Evolutionary conservation across 2,329 filamentous ascomycete genomes (phyloP), one percentile per base, ranked within the genome.

Genomic region (Trichocomaceae sp.): DNA sequence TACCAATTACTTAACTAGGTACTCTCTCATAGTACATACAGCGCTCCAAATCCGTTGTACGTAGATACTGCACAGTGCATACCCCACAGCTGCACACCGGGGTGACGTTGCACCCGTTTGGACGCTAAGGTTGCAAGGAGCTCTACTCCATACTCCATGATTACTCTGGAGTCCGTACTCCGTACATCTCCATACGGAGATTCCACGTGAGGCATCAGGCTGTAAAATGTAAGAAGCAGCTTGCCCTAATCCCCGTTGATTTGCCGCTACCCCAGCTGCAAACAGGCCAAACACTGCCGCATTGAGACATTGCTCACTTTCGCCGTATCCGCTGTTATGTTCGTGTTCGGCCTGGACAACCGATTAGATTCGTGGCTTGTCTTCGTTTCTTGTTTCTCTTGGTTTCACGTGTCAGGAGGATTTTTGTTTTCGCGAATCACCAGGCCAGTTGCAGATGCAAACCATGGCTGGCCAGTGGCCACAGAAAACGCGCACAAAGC

Each of bases 21-120:
- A 26, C 23, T 26, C 4, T 4, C 23, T 26, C 23, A 26, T 26
- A 26, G n/a, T 15, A 35, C 26, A 35, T 35, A 26, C 23, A 26
- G 23, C 7, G 23, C 23, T 26, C 23, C 23, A 4, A 15, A 35
- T 35, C 31, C 26, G 5, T 29, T 8, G 2, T 29, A 29, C 10
- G 26, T 29, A 29, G 3, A 26, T 29, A 6, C 26, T 29, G 26
- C 26, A 26, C 23, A 4, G 23, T 33, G 10, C 29, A 33, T 35
- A 35, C 17, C 22, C 29, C 10, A 29, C 12, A 20, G 19, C 44
- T 52, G 50, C 23, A 19, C 12, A 29, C 12, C 17, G 26, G 17
- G n/a, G 17, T 31, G n/a, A 53, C 44, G 51, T 53, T 53, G 51
- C 51, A 53, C 44, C 22, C 20, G 33, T 20, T 37, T 33, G 26